Percentiles rank a stretch among this genome's conserved stretches.
Conservation (phyloP, 2,329 filamentous ascomycete genomes). For the Aspergillus luchuensis region DNA sequence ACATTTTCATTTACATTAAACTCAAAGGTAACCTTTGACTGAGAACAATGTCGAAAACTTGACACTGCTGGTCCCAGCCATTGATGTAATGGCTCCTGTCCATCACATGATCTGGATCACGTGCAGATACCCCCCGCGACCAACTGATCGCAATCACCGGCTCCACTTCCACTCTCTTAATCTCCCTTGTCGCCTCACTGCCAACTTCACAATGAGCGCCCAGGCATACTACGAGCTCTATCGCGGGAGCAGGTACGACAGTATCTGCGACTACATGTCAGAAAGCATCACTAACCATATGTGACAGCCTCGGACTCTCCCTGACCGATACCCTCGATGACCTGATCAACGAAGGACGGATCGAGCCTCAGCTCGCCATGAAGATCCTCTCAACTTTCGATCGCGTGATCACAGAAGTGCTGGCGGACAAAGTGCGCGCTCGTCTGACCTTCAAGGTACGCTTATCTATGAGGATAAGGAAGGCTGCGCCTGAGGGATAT, state of each 20-base stretch:
- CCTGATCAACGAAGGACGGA: conserved; percentile 88
- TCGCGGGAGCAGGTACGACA: conserved; percentile 85
- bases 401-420: conserved; percentile 83
- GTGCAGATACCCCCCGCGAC: conserved; percentile 13
- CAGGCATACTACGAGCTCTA: conserved; percentile 88
- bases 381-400: conserved; percentile 97
- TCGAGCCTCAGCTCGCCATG: conserved; percentile 98
- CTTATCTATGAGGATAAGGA: background rate
- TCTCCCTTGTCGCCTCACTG: conserved; percentile 8
- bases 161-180: conserved; percentile 10
- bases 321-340: conserved; percentile 97
- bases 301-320: conserved; percentile 79
- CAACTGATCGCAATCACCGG: background rate
- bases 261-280: background rate
- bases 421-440: conserved; percentile 89
- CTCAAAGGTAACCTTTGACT: background rate
- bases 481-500: too few relatives aligned
- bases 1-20: background rate
- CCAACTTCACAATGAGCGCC: conserved; percentile 47
- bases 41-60: background rate
- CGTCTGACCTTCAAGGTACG: conserved; percentile 91
- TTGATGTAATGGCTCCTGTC: conserved; percentile 9
- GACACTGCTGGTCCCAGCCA: background rate
- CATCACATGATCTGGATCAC: conserved; percentile 16
- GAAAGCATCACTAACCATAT: background rate